Base-by-base conservation (phyloP, 2,329 filamentous ascomycete genomes). In the Pestalotiopsis sp. region DNA sequence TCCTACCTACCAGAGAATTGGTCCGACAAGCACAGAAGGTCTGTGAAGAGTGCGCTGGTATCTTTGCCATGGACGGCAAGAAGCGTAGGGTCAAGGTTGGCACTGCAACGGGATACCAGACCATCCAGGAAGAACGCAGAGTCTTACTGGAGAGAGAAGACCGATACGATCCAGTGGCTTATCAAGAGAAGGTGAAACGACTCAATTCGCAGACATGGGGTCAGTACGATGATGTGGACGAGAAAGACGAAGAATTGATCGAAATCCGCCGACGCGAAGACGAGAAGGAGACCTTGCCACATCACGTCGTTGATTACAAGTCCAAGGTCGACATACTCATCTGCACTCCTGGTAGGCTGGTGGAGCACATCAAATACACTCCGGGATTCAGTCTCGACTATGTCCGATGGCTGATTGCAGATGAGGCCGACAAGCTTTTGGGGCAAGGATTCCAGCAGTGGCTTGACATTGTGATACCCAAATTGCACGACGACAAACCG, bases 381-480 rank as follows among this genome's bases (percentile, higher is more conserved):
- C 89, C 89, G 3, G 94, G 94, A 0, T 98, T 98, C 78, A 89
- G 86, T 0, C 84, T 98, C 25, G 88, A 92, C 68, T 87, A 92
- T 76, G 84, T 98, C 4, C 89, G 93, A 70, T 98, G 95, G 94
- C 85, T 98, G 0, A 89, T 98, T 2, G 92, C 98, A 60, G 95
- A 98, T 75, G 95, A 98, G 81, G 96, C 95, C 12, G 95, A 98
- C 79, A 94, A 96, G 77, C 84, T 98, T 13, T 87, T 98, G 5
- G 92, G 95, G 58, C 93, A 98, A 78, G 95, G 92, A 75, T 98
- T 96, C 79, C 95, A 98, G 78, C 92, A 95, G 75, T 98, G 95
- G 95, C 84, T 97, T 3, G 89, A 90, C 56, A 82, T 91, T 0
- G 88, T 96, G 6, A 91, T 93, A 76, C 87, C 90, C 17, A 82